phyloP scores from a whole-genome alignment of 163 green algal species.

The Scenedesmus sp. region DNA sequence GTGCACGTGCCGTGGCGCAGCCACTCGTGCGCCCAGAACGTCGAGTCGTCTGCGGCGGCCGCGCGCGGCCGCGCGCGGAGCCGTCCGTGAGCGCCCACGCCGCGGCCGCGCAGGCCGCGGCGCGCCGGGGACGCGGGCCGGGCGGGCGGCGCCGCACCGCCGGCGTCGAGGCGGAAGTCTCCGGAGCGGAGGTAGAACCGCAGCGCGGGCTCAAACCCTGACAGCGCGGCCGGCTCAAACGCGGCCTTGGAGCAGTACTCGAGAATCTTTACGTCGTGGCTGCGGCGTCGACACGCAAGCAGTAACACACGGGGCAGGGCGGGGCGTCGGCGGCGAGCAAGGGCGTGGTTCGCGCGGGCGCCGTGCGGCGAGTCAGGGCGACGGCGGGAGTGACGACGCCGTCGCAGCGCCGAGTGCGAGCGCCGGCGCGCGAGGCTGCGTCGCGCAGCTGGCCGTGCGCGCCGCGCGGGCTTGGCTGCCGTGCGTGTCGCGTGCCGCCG shows the following conservation, averaged over 20 bases:
- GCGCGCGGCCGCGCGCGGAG: too few species aligned
- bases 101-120: too few species aligned
- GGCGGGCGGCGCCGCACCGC: neutral
- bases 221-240: neutral
- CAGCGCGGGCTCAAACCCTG: slow-evolving; percentile 26
- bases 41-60: slow-evolving; percentile 10
- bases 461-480: too few species aligned
- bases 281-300: too few species aligned
- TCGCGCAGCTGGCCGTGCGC: too few species aligned
- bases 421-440: too few species aligned
- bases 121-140: too few species aligned
- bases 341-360: too few species aligned
- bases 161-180: neutral
- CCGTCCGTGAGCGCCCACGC: too few species aligned
- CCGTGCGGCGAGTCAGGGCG: neutral
- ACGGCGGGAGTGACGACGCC: neutral
- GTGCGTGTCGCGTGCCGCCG: neutral
- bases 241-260: neutral
- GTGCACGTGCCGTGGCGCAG: slow-evolving; percentile 49
- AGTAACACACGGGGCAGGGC: too few species aligned
- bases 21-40: slow-evolving; percentile 44
- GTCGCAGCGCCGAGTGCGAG: neutral
- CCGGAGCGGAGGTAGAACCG: slow-evolving; percentile 36
- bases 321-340: too few species aligned
- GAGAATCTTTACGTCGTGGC: neutral